A percentile compares a stretch with the other conserved stretches of the same genome.
These are phyloP conservation scores for Didymellaceae sp. DNA, from an alignment of 2,329 filamentous ascomycete genomes.

Conservation along the genomic window DNA sequence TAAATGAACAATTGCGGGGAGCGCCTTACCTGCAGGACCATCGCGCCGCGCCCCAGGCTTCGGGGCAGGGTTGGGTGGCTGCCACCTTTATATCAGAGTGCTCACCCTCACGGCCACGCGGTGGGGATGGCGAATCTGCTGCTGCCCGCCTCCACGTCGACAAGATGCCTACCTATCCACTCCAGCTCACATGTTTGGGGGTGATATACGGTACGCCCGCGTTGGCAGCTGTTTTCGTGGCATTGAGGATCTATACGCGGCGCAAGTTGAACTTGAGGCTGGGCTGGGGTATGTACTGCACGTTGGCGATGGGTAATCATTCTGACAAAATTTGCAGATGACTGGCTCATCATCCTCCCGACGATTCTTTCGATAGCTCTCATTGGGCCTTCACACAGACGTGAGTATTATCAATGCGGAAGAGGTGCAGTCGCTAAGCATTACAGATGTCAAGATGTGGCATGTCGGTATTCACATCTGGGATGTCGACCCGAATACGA, in stretches of 20 bases:
- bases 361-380: slow-evolving; percentile 46
- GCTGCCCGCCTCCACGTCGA: slow-evolving; percentile 26
- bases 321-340: slow-evolving; percentile 34
- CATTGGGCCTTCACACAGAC: slow-evolving; percentile 46
- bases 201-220: slow-evolving; percentile 45
- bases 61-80: slow-evolving; percentile 7
- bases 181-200: slow-evolving; percentile 47
- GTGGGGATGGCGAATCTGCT: slow-evolving; percentile 17
- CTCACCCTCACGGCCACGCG: slow-evolving; percentile 9
- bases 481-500: slow-evolving; percentile 42
- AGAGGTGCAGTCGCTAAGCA: background rate
- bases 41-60: slow-evolving; percentile 9
- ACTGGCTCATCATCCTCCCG: slow-evolving; percentile 49
- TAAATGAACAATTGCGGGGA: slow-evolving; percentile 19
- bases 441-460: slow-evolving; percentile 47
- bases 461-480: slow-evolving; percentile 48
- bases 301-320: background rate
- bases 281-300: slow-evolving; percentile 41
- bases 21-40: slow-evolving; percentile 3
- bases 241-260: slow-evolving; percentile 46
- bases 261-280: slow-evolving; percentile 46
- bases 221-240: slow-evolving; percentile 44
- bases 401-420: slow-evolving; percentile 26
- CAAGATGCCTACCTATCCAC: slow-evolving; percentile 48
- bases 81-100: slow-evolving; percentile 15